Evolutionary conservation across 768 basidiomycete genomes (phyloP).

Genomic region (Rhizopogon rudus): DNA sequence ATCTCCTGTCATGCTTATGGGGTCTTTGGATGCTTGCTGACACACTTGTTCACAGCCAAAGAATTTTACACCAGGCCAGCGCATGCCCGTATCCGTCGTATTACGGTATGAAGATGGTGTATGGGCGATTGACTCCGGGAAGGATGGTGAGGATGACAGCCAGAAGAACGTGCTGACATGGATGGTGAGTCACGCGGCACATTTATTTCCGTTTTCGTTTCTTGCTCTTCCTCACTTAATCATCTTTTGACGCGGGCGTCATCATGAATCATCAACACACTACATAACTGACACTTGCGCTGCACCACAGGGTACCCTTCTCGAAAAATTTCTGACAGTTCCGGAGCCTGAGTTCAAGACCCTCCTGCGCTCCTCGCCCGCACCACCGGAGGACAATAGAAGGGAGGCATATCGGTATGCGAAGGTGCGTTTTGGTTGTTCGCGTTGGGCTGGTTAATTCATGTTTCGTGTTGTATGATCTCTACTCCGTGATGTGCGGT

Average conservation of each 20-base stretch:
- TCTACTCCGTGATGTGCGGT: background rate
- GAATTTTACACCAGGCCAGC: conserved; percentile 73
- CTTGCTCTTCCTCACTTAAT: background rate
- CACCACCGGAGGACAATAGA: conserved; percentile 22
- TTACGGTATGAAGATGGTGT: conserved; percentile 62
- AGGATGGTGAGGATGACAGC: conserved; percentile 32
- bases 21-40: background rate
- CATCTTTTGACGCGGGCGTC: background rate
- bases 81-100: conserved; percentile 66
- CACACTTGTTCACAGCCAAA: conserved; percentile 34
- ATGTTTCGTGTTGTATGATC: too few species aligned
- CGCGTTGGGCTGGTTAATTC: conserved; percentile 24
- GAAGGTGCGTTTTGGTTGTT: conserved; percentile 47
- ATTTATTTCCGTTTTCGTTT: background rate
- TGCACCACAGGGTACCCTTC: conserved; percentile 64
- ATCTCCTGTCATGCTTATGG: background rate
- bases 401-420: conserved; percentile 85
- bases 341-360: conserved; percentile 56
- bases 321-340: conserved; percentile 85
- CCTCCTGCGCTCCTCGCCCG: conserved; percentile 37
- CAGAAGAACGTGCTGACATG: conserved; percentile 72
- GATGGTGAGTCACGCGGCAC: conserved; percentile 44
- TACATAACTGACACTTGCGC: background rate
- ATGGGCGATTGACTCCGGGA: conserved; percentile 61
- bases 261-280: background rate